Evolutionary conservation across 805 yeast species (phyloP).

Genomic region (Starmera pachycereana): DNA sequence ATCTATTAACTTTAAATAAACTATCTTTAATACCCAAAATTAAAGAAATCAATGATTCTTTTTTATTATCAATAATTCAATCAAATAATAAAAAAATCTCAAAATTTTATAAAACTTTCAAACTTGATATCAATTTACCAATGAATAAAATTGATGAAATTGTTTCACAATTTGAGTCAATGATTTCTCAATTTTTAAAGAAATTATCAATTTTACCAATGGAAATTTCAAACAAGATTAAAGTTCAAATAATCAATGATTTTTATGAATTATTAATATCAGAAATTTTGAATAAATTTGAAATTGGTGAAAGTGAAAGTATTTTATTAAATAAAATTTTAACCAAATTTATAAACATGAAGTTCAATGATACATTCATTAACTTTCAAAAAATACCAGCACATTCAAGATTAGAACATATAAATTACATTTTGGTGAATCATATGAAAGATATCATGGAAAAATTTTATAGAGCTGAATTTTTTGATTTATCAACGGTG

Average conservation of each 20-base stretch:
- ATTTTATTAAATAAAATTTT: constrained; percentile 13
- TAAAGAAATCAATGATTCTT: constrained; percentile 31
- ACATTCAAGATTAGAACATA: constrained; percentile 12
- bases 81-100: constrained; percentile 5
- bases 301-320: constrained; percentile 16
- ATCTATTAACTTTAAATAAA: constrained; percentile 5
- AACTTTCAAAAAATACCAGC: constrained; percentile 6
- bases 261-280: constrained; percentile 11
- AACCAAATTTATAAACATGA: constrained; percentile 7
- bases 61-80: constrained; percentile 5
- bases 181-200: constrained; percentile 2
- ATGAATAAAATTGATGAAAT: neutral
- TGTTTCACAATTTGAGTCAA: constrained; percentile 7
- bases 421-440: constrained; percentile 15
- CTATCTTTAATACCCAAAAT: constrained; percentile 15
- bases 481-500: constrained; percentile 25
- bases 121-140: too few species aligned
- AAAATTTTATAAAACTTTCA: neutral
- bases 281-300: constrained; percentile 7
- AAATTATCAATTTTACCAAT: constrained; percentile 4
- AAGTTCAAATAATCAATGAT: constrained; percentile 9
- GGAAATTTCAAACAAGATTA: constrained; percentile 2
- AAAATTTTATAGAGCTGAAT: constrained; percentile 29
- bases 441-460: constrained; percentile 33
- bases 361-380: constrained; percentile 6